Evolutionary conservation across 805 yeast genomes (phyloP), one percentile per base, ranked within the genome.

Genomic region (Metschnikowia borealis): DNA sequence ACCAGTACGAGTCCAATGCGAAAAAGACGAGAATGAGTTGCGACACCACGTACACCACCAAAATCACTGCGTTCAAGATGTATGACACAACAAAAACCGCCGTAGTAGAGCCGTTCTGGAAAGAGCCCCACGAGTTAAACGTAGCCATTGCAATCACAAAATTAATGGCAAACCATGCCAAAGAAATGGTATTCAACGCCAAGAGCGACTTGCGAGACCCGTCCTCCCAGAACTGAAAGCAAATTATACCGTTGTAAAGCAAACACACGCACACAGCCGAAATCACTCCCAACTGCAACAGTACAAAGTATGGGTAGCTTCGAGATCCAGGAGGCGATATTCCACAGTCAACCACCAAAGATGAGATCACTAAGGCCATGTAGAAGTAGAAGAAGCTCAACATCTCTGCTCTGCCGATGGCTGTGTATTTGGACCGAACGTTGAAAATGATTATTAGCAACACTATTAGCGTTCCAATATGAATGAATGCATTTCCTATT

Each of bases 151-250:
- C 71, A 4, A 89, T 75, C 26, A 89, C 65, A 62, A 87, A 91
- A 51, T 85, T 81, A 26, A 84, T 66, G 1, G 76, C 71, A 60
- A 89, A 90, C 62, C 88, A 82, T 1, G 70, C 57, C 1, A 74
- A 45, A n/a, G 89, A 74, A 1, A 80, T 57, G 2, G 75, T 45
- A 52, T 89, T 74, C 38, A 87, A 66, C 3, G 74, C 62, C 64
- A 81, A 68, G 74, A 88, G 77, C 0, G 96, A 83, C 50, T 63
- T 72, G 15, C 66, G 62, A 1, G 96, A 85, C 17, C 97, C 97
- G 66, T 92, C 99, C 66, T 91, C 97, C 95, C 96, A 94, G 34
- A 91, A 69, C 66, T 90, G 94, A 66, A 89, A 89, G 17, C 92
- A 91, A 17, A 90, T 68, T 4, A 94, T 63, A 3, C 97, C 97